phyloP scores from a whole-genome alignment of 2,329 filamentous ascomycete genomes.

The Geoglossum cookeanum region DNA sequence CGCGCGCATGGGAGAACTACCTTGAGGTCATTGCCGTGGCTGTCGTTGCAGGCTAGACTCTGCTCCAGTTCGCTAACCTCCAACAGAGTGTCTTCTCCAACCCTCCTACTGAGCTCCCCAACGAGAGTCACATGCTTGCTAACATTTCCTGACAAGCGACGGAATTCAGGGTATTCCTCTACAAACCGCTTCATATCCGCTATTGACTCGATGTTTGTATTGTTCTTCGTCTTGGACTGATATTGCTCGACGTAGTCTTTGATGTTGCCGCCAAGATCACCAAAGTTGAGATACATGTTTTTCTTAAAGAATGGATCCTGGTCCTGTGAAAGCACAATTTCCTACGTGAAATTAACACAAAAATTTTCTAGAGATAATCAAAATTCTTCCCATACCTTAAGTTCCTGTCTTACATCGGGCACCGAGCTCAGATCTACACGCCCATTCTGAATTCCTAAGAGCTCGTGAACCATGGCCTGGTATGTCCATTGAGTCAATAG shows the following conservation, averaged over 20 bases:
- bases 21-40: slow-evolving; percentile 80
- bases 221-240: slow-evolving; percentile 92
- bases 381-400: slow-evolving; percentile 32
- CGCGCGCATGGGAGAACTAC: slow-evolving; percentile 26
- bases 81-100: slow-evolving; percentile 70
- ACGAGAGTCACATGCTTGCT: slow-evolving; percentile 97
- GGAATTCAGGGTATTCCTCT: slow-evolving; percentile 95
- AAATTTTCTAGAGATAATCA: neutral
- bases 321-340: slow-evolving; percentile 89
- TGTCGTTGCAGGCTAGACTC: slow-evolving; percentile 91
- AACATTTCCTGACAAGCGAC: slow-evolving; percentile 90
- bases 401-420: slow-evolving; percentile 65
- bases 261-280: slow-evolving; percentile 84
- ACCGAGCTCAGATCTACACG: slow-evolving; percentile 73
- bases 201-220: slow-evolving; percentile 90
- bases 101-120: slow-evolving; percentile 74
- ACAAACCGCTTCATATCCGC: slow-evolving; percentile 98
- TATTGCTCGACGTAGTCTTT: slow-evolving; percentile 99
- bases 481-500: slow-evolving; percentile 97
- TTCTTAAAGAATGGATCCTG: slow-evolving; percentile 98
- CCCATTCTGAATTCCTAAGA: slow-evolving; percentile 88
- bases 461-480: slow-evolving; percentile 98
- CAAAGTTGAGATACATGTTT: slow-evolving; percentile 98
- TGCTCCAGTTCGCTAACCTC: slow-evolving; percentile 96
- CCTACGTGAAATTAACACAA: slow-evolving; percentile 20